Evolutionary conservation across 139 green algal genomes (phyloP).

Genomic region (Deuterostichococcus epilithicus): DNA sequence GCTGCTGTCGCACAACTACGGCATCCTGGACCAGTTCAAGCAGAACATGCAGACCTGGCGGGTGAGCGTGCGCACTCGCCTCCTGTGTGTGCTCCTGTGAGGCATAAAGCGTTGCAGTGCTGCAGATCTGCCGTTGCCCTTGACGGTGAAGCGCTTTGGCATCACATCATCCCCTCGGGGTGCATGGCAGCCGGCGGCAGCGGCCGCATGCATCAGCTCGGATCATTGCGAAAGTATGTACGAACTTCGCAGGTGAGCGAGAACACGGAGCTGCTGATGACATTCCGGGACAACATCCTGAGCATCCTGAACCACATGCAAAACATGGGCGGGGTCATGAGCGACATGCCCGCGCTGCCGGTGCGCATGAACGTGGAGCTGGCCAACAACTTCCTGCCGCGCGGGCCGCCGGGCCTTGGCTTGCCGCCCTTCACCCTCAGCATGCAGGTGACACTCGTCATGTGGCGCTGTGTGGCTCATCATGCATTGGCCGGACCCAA

Average conservation of each 20-base stretch:
- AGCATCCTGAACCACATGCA: conserved; percentile 68
- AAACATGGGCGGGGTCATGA: conserved; percentile 22
- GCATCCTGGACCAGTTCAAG: conserved; percentile 60
- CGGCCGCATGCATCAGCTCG: no score
- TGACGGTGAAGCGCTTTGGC: no score
- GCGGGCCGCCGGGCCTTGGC: neutral
- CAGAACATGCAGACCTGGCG: conserved; percentile 39
- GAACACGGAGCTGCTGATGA: conserved; percentile 79
- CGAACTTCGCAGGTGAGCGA: conserved; percentile 67
- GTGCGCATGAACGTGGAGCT: conserved; percentile 72
- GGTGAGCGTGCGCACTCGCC: neutral
- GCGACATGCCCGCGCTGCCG: conserved; percentile 80
- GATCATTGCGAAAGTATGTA: no score
- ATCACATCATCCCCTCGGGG: no score
- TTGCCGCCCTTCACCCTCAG: neutral
- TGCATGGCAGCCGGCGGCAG: no score
- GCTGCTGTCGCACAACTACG: conserved; percentile 57
- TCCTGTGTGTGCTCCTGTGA: neutral
- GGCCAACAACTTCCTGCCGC: conserved; percentile 33
- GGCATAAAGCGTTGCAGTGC: no score
- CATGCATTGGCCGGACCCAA: neutral
- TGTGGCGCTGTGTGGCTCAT: neutral
- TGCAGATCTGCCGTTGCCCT: no score
- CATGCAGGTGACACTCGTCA: neutral
- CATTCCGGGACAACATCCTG: conserved; percentile 81